These are phyloP conservation scores for Ustilago tritici DNA, from an alignment of 1,284 basidiomycete species.

Conservation along the genomic window DNA sequence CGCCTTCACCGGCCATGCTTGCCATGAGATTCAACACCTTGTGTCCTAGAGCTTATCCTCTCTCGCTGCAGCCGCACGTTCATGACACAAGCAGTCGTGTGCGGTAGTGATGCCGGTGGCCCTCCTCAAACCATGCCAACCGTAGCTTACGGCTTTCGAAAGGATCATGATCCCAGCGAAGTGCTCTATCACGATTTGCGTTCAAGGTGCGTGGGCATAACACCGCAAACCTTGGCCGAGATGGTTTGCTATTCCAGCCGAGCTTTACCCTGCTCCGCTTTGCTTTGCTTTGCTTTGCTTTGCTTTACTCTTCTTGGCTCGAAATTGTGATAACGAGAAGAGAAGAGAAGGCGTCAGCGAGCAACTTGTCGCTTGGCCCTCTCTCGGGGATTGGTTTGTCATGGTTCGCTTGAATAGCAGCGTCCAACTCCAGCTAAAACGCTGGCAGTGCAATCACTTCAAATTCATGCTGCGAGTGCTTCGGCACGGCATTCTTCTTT, in stretches of 20 bases:
- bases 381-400: too few relatives aligned
- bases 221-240: background rate
- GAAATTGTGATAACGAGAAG: background rate
- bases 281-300: too few relatives aligned
- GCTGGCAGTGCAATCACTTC: background rate
- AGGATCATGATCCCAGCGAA: background rate
- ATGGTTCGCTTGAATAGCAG: background rate
- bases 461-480: conserved; percentile 8
- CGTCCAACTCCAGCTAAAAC: background rate
- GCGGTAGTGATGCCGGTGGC: background rate
- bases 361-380: background rate
- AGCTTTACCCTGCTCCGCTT: background rate
- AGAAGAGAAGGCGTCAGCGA: background rate
- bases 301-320: too few relatives aligned
- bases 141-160: background rate
- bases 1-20: background rate
- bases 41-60: background rate
- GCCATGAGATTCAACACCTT: background rate
- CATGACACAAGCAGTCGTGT: background rate
- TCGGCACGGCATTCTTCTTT: conserved; percentile 4
- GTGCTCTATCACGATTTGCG: conserved; percentile 4
- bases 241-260: conserved; percentile 5
- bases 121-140: background rate
- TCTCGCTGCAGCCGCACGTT: background rate
- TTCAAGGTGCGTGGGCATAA: background rate